Conservation (phyloP, 1,284 basidiomycete species). For the Ustilago curta region DNA sequence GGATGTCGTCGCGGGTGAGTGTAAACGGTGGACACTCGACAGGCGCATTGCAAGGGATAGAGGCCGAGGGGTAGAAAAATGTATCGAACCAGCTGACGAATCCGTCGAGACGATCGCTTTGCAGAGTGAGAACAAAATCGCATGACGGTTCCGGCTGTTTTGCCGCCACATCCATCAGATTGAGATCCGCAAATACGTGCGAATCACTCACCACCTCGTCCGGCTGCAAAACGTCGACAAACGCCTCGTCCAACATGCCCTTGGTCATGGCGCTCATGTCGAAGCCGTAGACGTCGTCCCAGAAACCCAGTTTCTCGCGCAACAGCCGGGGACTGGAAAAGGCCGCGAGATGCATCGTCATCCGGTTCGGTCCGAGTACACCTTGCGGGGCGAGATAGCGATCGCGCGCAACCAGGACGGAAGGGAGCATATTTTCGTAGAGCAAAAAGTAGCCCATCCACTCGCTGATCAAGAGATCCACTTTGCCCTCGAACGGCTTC, state of each 20-base stretch:
- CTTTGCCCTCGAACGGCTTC: slow-evolving; percentile 76
- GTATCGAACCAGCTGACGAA: slow-evolving; percentile 69
- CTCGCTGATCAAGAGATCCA: slow-evolving; percentile 94
- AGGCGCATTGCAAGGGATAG: not conserved
- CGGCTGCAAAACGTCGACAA: slow-evolving; percentile 56
- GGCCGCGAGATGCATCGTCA: slow-evolving; percentile 83
- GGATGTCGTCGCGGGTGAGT: slow-evolving; percentile 35
- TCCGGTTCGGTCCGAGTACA: slow-evolving; percentile 92
- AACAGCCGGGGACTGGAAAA: slow-evolving; percentile 81
- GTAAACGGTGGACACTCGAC: slow-evolving; percentile 39
- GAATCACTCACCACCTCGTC: slow-evolving; percentile 51
- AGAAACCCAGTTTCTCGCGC: slow-evolving; percentile 86
- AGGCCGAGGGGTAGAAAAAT: slow-evolving; percentile 57
- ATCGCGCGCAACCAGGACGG: slow-evolving; percentile 87
- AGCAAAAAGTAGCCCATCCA: slow-evolving; percentile 83
- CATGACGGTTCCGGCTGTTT: slow-evolving; percentile 68
- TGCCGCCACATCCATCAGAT: slow-evolving; percentile 50
- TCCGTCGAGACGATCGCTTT: slow-evolving; percentile 37
- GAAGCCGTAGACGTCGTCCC: slow-evolving; percentile 87
- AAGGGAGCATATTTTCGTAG: slow-evolving; percentile 98
- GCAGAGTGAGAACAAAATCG: slow-evolving; percentile 42
- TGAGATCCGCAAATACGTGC: slow-evolving; percentile 58
- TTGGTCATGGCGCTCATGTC: slow-evolving; percentile 62
- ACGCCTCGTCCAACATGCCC: slow-evolving; percentile 64
- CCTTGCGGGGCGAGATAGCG: slow-evolving; percentile 78